phyloP scores from a whole-genome alignment of 225 moss, liverwort and hornwort species.

The Neckera pumila region DNA sequence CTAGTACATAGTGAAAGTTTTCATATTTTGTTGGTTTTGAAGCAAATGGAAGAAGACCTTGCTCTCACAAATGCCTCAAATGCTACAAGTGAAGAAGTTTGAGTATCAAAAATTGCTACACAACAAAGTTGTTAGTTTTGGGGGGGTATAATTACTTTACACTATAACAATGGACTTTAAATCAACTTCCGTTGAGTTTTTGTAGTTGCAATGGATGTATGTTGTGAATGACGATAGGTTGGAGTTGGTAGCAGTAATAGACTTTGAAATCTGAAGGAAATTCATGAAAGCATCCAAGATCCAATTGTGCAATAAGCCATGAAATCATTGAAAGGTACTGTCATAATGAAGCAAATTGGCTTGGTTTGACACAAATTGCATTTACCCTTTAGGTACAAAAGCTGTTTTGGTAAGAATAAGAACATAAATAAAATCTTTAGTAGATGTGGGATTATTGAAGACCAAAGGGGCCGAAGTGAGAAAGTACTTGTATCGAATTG shows the following conservation, averaged over 20 bases:
- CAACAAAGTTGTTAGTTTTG: not conserved
- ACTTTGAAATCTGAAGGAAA: not conserved
- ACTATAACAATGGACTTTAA: not conserved
- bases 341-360: rapidly evolving
- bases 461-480: rapidly evolving
- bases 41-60: not conserved
- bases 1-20: not conserved
- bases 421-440: not conserved
- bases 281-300: not conserved
- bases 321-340: not conserved
- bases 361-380: not conserved
- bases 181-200: not conserved
- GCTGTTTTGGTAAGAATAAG: not conserved
- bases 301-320: not conserved
- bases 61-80: not conserved
- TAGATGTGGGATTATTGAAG: not conserved
- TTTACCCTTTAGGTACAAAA: not conserved
- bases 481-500: rapidly evolving
- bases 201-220: not conserved
- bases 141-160: not conserved
- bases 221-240: not conserved
- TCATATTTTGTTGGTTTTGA: not conserved
- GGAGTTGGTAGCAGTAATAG: not conserved
- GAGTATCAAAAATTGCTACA: not conserved
- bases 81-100: not conserved